Percentiles rank a stretch among this genome's conserved stretches.
Evolutionary conservation across 2,329 filamentous ascomycete genomes (phyloP).

Genomic region (Dryadomyces sulphureus): DNA sequence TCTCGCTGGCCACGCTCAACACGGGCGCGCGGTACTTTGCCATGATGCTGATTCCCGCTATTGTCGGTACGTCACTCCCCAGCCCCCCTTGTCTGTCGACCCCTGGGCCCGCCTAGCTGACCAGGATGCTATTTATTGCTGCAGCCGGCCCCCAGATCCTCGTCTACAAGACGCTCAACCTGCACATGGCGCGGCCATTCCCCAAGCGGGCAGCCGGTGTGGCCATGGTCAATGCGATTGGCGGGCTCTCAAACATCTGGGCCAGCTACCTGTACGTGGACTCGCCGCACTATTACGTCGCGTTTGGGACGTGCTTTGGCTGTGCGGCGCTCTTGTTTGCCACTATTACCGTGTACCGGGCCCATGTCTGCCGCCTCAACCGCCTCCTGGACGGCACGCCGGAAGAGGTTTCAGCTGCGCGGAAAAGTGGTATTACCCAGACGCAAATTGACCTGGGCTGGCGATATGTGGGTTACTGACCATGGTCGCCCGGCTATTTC

Average conservation of each 20-base stretch:
- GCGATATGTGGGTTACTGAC: constrained; percentile 12
- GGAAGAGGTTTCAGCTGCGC: constrained; percentile 9
- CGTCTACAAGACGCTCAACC: constrained; percentile 20
- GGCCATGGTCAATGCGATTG: constrained; percentile 24
- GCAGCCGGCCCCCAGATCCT: constrained; percentile 24
- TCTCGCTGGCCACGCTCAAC: constrained; percentile 20
- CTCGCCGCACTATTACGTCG: constrained; percentile 11
- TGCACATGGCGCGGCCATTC: constrained; percentile 20
- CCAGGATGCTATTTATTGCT: constrained; percentile 2
- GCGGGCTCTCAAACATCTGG: constrained; percentile 20
- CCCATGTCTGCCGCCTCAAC: constrained; percentile 12
- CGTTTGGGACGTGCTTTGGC: constrained; percentile 10
- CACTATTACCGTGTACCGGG: constrained; percentile 10
- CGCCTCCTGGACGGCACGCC: constrained; percentile 11
- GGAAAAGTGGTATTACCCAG: constrained; percentile 13
- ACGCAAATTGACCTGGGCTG: constrained; percentile 14
- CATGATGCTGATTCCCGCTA: constrained; percentile 22
- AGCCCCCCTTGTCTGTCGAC: not conserved
- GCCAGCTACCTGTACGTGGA: constrained; percentile 18
- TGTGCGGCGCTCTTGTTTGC: constrained; percentile 10
- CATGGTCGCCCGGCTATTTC: too few species aligned
- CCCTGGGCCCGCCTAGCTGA: constrained; percentile 9
- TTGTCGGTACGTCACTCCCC: not conserved
- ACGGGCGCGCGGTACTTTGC: constrained; percentile 24
- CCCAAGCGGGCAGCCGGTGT: constrained; percentile 25